A percentile compares a stretch with the other conserved stretches of the same genome.
Conservation (phyloP, 148 eudicot species). For the Rhododendron molle region DNA sequence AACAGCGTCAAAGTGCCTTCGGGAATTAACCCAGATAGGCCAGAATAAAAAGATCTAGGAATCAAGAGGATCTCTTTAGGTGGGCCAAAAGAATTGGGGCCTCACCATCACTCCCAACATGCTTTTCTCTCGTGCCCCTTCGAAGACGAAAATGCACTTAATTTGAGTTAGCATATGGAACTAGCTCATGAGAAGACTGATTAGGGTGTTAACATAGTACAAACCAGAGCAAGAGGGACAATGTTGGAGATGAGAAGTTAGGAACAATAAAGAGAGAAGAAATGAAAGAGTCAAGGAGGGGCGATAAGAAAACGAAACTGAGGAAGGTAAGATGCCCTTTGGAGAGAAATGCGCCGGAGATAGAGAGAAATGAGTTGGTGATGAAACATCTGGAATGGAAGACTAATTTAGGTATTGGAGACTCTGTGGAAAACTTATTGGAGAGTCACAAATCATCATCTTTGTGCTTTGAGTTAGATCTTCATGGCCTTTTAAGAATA, state of each 20-base stretch:
- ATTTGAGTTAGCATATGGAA: too few species aligned
- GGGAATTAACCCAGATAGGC: background rate
- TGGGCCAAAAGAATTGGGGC: background rate
- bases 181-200: too few species aligned
- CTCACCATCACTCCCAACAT: too few species aligned
- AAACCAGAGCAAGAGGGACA: too few species aligned
- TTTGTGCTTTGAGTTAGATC: background rate
- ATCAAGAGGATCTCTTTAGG: background rate
- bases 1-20: background rate
- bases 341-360: background rate
- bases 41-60: background rate
- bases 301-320: background rate
- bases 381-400: background rate
- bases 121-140: too few species aligned
- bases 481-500: background rate
- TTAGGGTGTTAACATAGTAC: too few species aligned
- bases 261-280: background rate
- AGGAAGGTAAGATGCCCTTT: background rate
- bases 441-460: background rate
- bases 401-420: background rate
- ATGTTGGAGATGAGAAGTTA: background rate
- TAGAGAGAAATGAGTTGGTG: background rate
- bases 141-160: too few species aligned
- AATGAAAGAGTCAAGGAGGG: background rate
- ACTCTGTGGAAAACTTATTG: background rate